Percentiles rank a stretch among this genome's conserved stretches.
Evolutionary conservation across 345 rosid genomes (phyloP).

Genomic region (Bruguiera sexangula): DNA sequence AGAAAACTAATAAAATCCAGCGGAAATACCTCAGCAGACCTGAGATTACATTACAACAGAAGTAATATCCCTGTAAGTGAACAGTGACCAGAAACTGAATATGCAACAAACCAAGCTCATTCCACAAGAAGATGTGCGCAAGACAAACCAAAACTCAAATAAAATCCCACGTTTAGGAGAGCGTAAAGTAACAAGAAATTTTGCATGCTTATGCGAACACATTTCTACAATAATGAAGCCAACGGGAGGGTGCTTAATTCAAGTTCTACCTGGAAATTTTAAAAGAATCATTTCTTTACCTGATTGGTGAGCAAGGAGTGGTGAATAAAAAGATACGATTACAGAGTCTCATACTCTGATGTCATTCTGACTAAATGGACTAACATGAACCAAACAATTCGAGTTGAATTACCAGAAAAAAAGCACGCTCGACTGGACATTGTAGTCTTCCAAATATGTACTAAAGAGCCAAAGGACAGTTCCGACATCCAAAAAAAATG

Average conservation of each 20-base stretch:
- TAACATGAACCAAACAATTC: background rate
- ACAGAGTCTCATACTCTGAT: too few relatives aligned
- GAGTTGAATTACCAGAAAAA: background rate
- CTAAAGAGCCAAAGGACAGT: too few relatives aligned
- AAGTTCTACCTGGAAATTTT: background rate
- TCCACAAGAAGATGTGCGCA: background rate
- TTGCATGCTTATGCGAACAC: too few relatives aligned
- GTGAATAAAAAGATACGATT: too few relatives aligned
- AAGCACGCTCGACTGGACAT: background rate
- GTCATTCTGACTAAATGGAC: background rate
- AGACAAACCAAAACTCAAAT: background rate
- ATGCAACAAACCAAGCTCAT: background rate
- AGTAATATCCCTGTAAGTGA: background rate
- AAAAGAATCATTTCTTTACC: background rate
- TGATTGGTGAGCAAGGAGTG: too few relatives aligned
- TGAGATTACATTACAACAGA: background rate
- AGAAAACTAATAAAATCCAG: conserved; percentile 7
- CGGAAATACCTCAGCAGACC: conserved; percentile 4
- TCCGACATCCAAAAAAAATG: too few relatives aligned
- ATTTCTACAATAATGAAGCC: too few relatives aligned
- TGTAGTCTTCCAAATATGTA: background rate
- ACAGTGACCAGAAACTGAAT: background rate
- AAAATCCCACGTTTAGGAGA: background rate
- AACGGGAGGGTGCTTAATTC: too few relatives aligned
- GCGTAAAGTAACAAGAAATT: background rate